These are phyloP conservation scores for Bipolaris sorokiniana DNA, from an alignment of 2,329 filamentous ascomycete species.

Conservation along the genomic window DNA sequence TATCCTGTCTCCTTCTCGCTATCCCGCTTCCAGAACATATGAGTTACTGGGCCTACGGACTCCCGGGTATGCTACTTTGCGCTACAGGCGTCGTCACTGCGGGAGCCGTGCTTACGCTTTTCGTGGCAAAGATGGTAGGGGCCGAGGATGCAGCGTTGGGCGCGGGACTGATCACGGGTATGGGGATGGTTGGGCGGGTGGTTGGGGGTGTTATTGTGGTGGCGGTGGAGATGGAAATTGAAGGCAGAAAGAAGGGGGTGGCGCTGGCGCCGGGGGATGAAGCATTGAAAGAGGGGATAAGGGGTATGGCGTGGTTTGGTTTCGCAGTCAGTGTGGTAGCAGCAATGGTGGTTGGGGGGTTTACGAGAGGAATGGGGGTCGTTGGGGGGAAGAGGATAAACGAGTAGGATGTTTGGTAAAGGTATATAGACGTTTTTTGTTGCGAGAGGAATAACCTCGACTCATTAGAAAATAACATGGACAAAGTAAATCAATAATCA, in stretches of 20 bases:
- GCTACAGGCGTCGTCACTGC: conserved; percentile 71
- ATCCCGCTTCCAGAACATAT: conserved; percentile 66
- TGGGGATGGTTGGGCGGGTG: conserved; percentile 68
- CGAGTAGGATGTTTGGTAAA: too few relatives aligned
- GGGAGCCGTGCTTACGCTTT: conserved; percentile 69
- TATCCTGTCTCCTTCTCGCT: conserved; percentile 67
- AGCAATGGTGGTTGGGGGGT: conserved; percentile 42
- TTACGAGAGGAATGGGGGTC: conserved; percentile 31
- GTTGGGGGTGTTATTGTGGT: conserved; percentile 71
- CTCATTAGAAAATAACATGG: neutral
- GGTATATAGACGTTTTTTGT: neutral
- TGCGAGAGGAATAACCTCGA: neutral
- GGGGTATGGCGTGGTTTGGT: conserved; percentile 51
- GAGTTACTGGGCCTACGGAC: conserved; percentile 70
- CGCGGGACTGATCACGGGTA: conserved; percentile 70
- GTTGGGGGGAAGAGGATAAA: conserved; percentile 9
- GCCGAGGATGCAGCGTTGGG: conserved; percentile 70
- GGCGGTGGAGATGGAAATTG: conserved; percentile 66
- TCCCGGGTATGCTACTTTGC: conserved; percentile 69
- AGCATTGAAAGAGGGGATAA: conserved; percentile 47
- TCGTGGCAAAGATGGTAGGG: conserved; percentile 67
- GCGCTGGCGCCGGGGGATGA: conserved; percentile 33
- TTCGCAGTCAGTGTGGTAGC: conserved; percentile 46
- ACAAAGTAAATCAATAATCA: neutral
- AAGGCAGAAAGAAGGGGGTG: conserved; percentile 34